A percentile compares a stretch with the other conserved stretches of the same genome.
These are phyloP conservation scores for Lactarius akahatsu DNA, from an alignment of 768 basidiomycete genomes.

Conservation along the genomic window DNA sequence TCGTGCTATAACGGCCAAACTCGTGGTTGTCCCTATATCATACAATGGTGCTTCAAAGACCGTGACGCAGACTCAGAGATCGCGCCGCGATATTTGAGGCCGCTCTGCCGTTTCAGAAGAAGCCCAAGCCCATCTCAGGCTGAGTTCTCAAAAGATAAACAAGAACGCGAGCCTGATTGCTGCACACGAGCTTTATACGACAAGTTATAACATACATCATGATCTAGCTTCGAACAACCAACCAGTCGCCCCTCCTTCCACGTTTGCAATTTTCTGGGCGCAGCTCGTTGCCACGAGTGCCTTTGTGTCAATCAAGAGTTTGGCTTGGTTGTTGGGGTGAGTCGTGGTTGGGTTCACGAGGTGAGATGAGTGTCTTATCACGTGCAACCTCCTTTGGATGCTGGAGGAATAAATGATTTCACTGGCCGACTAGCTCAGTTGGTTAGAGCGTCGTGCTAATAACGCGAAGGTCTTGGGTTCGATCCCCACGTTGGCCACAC, in stretches of 20 bases:
- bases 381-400: background rate
- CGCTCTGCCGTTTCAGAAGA: background rate
- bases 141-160: background rate
- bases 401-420: background rate
- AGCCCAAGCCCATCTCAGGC: background rate
- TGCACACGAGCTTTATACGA: background rate
- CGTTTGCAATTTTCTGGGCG: background rate
- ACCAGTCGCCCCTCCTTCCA: background rate
- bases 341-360: background rate
- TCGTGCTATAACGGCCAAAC: background rate
- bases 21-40: background rate
- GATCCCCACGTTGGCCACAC: conserved; percentile 32
- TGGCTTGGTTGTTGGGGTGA: background rate
- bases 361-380: too few relatives aligned
- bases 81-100: background rate
- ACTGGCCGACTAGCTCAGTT: conserved; percentile 57
- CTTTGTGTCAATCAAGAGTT: background rate
- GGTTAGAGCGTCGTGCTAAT: conserved; percentile 94
- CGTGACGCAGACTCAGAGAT: background rate
- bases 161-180: background rate
- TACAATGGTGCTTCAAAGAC: background rate
- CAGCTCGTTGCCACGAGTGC: background rate
- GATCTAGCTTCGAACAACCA: background rate
- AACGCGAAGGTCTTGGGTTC: conserved; percentile 36
- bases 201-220: background rate